Evolutionary conservation across 441 rosid genomes (phyloP), one percentile per base, ranked within the genome.

Genomic region (Metrosideros polymorpha): DNA sequence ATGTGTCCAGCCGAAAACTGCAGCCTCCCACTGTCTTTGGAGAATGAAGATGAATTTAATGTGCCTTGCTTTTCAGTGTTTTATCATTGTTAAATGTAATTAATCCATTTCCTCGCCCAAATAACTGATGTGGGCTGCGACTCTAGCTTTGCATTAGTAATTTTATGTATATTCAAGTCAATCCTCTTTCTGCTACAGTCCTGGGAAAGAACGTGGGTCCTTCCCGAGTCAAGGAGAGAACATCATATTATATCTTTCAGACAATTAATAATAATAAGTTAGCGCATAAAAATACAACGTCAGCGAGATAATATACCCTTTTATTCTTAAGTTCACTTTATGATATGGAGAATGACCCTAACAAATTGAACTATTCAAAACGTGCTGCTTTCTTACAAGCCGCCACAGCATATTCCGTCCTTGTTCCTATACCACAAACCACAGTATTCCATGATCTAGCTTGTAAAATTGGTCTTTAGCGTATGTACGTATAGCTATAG

Each of bases 1-100:
- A 55, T 51, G 84, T 82, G 86, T 90, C 85, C 84, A 86, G 63
- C 90, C 86, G 85, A 63, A 87, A 86, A 86, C 88, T 86, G 59
- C 82, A 77, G 87, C 88, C 83, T 88, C 89, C 85, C 88, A n/a
- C 83, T 85, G 51, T 83, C 66, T 19, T 42, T 83, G 59, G 47
- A 42, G 59, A 75, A 75, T 42, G 82, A 71, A 71, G 25, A 71
- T 39, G 47, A 71, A 35, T 71, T 35, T 22, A 42, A 71, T 6
- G 15, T 71, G 79, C 79, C 79, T 19, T 35, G 43, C 47, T 39
- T 39, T 71, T 71, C 79, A 35, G n/a, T 39, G 45, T 71, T 71
- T 71, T 39, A 12, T 39, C 79, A 22, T 63, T 32, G 43, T 66
- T 66, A 19, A 18, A 66, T 66, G 77, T 66, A 32, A 66, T 18